Conservation (phyloP, 768 basidiomycete genomes). For the Auricularia sp. region DNA sequence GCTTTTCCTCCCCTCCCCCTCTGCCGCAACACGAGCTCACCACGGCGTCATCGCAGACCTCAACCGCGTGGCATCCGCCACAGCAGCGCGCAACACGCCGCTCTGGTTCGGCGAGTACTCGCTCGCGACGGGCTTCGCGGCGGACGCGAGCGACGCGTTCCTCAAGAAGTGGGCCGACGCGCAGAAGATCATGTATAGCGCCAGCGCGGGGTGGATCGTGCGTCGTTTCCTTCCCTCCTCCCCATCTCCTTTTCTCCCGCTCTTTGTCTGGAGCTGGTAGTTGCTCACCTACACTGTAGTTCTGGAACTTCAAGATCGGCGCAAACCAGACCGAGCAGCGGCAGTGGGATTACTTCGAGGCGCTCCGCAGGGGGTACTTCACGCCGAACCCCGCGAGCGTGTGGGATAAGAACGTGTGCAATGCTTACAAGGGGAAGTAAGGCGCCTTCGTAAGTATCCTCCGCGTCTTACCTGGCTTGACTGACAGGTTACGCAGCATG, state of each 20-base stretch:
- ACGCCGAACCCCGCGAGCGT: conserved; percentile 50
- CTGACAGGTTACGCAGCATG: no score
- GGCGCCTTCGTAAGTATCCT: no score
- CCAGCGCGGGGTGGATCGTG: conserved; percentile 59
- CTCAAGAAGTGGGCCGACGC: conserved; percentile 63
- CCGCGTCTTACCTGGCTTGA: no score
- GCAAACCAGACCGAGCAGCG: conserved; percentile 34
- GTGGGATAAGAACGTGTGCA: conserved; percentile 53
- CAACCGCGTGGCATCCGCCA: conserved; percentile 41
- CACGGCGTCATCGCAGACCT: conserved; percentile 26
- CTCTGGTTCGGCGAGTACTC: conserved; percentile 53
- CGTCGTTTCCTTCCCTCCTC: conserved; percentile 17
- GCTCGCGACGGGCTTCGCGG: conserved; percentile 52
- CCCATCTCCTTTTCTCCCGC: neutral
- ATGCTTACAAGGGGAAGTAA: conserved; percentile 27
- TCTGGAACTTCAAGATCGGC: conserved; percentile 71
- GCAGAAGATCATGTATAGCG: conserved; percentile 55
- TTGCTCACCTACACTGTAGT: conserved; percentile 22
- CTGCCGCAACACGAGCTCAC: neutral
- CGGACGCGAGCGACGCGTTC: conserved; percentile 50
- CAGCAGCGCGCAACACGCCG: conserved; percentile 34
- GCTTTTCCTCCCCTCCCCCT: neutral
- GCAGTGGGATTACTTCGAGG: conserved; percentile 69
- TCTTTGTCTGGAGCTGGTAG: neutral
- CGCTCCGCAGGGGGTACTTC: conserved; percentile 46